phyloP scores from a whole-genome alignment of 257 asterid species.

The Solanum neorickii region DNA sequence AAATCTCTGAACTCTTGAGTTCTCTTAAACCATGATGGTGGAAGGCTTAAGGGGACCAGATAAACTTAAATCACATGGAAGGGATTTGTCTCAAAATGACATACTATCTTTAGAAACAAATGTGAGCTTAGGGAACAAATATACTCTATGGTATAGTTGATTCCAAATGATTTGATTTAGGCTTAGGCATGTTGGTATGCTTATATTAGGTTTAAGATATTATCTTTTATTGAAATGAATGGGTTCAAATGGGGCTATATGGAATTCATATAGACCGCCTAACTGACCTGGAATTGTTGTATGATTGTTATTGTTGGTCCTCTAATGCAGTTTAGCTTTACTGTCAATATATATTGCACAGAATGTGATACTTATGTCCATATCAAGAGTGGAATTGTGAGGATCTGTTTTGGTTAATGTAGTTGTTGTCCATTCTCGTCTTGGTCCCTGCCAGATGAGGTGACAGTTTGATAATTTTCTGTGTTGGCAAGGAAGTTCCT shows the following conservation, averaged over 20 bases:
- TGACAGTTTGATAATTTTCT: not conserved
- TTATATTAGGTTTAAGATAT: not conserved
- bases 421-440: not conserved
- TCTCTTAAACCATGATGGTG: not conserved
- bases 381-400: not conserved
- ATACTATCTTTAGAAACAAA: not conserved
- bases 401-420: not conserved
- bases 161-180: not conserved
- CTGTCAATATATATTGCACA: not conserved
- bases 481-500: not conserved
- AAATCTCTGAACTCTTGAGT: not conserved
- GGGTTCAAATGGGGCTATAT: not conserved
- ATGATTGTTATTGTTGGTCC: not conserved
- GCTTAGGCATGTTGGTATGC: not conserved
- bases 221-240: not conserved
- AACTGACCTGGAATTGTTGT: not conserved
- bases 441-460: not conserved
- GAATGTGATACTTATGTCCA: not conserved
- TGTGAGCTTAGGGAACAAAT: not conserved
- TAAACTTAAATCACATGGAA: not conserved
- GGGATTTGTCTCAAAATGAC: not conserved
- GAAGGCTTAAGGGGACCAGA: not conserved
- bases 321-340: not conserved
- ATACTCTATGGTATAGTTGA: not conserved
- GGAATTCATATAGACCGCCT: not conserved